phyloP scores from a whole-genome alignment of 305 asterid genomes.

The Solanum hybrid region DNA sequence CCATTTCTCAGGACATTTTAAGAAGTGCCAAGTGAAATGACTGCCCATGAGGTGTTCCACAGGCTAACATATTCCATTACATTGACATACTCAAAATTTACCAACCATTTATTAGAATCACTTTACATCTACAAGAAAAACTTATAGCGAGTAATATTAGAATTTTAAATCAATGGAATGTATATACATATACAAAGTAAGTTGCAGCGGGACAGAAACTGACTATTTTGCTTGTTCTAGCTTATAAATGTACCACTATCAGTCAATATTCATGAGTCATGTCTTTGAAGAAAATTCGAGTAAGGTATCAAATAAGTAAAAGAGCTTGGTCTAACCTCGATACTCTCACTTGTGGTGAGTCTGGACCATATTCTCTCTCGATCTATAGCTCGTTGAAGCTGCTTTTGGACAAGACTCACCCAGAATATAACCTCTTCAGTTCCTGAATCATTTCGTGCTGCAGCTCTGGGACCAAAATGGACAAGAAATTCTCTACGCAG shows the following conservation, averaged over 20 bases:
- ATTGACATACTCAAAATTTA: background rate
- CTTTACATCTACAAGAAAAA: background rate
- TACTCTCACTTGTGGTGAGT: conserved; percentile 87
- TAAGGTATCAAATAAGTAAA: background rate
- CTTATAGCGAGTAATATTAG: background rate
- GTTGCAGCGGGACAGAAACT: background rate
- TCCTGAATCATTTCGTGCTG: conserved; percentile 51
- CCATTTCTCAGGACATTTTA: background rate
- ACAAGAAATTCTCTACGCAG: conserved; percentile 80
- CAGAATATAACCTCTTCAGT: conserved; percentile 83
- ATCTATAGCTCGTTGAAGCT: conserved; percentile 77
- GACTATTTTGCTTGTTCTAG: background rate
- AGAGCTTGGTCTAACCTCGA: conserved; percentile 54
- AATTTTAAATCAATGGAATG: background rate
- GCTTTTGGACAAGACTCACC: conserved; percentile 84
- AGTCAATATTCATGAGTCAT: background rate
- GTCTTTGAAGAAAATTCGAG: background rate
- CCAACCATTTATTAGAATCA: background rate
- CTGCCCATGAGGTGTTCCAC: background rate
- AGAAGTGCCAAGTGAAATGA: background rate
- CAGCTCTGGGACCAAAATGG: conserved; percentile 96
- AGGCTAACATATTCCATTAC: background rate
- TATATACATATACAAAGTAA: background rate
- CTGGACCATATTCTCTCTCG: conserved; percentile 99
- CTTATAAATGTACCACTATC: background rate